Percentiles rank a stretch among this genome's conserved stretches.
phyloP scores from a whole-genome alignment of 768 basidiomycete genomes.

The Lentinus tigrinus region DNA sequence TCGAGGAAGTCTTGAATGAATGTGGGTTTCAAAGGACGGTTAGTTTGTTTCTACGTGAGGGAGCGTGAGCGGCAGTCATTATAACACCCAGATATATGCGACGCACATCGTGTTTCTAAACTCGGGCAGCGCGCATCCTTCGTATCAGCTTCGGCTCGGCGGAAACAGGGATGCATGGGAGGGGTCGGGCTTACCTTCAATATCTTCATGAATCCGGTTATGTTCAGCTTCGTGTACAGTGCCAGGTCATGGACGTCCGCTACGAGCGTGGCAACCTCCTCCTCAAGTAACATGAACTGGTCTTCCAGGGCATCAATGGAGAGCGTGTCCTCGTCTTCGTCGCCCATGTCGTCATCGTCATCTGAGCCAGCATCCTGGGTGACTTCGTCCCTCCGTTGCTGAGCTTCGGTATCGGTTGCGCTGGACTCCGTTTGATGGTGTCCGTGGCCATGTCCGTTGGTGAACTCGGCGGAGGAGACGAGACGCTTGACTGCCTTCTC shows the following conservation, averaged over 20 bases:
- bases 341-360: slow-evolving; percentile 45
- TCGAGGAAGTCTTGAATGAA: slow-evolving; percentile 93
- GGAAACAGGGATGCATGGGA: neutral
- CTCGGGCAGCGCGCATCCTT: slow-evolving; percentile 3
- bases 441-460: slow-evolving; percentile 19
- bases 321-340: slow-evolving; percentile 48
- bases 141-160: neutral
- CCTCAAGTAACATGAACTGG: slow-evolving; percentile 83
- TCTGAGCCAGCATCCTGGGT: slow-evolving; percentile 71
- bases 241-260: slow-evolving; percentile 92
- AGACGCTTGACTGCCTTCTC: slow-evolving; percentile 80
- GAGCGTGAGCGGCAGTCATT: neutral
- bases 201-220: slow-evolving; percentile 99
- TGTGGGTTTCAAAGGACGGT: slow-evolving; percentile 72
- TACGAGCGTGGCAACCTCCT: slow-evolving; percentile 92
- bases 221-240: slow-evolving; percentile 93
- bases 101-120: slow-evolving; percentile 89
- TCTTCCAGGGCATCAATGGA: slow-evolving; percentile 81
- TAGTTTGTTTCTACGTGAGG: slow-evolving; percentile 83
- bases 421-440: slow-evolving; percentile 9
- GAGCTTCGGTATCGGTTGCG: slow-evolving; percentile 52
- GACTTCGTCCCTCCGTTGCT: slow-evolving; percentile 46
- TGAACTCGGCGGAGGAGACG: slow-evolving; percentile 53
- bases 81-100: neutral
- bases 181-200: slow-evolving; percentile 61